Base-by-base conservation (phyloP, 306 rosid species). In the Fragaria vesca region DNA sequence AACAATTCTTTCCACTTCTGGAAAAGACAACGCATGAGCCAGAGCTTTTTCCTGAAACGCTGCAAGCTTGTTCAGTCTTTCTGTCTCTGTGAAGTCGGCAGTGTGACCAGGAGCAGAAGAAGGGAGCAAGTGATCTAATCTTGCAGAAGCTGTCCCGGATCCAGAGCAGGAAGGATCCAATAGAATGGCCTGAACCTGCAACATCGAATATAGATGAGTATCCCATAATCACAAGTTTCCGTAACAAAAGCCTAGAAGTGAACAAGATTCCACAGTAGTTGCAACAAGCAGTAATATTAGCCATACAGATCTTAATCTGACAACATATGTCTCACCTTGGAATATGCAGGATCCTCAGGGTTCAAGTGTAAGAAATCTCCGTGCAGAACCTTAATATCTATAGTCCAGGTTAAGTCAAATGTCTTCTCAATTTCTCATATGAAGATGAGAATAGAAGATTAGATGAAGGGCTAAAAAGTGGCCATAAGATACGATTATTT, bases 141-240 rank as follows among this genome's bases (percentile, higher is more conserved):
- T 88, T 75, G 85, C 84, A 81, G 93, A 83, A 15, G 93, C 88
- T 67, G 96, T 91, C 79, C 98, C 98, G 69, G 98, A 93, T 46
- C 97, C 93, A 66, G 97, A 91, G 89, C 98, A 91, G 62, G 98
- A 89, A 83, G 97, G 98, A 87, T 93, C 98, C 80, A 91, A 83
- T 74, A 92, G 98, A 80, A 94, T 90, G 71, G 95, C 98, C 15
- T 83, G 85, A 58, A 91, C 76, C 98, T 92, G 83, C 72, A 52
- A 68, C 45, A 62, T 51, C 38, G 76, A 73, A 77, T 81, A 65
- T 48, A 32, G 73, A 28, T 5, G 73, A 66, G 48, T 20, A 18
- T 32, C 30, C 45, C 28, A 66, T 9, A 13, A 36, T 4, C 48
- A 46, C 48, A 66, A 38, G 71, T 8, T 36, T 20, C 9, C 11